phyloP scores from a whole-genome alignment of 2,329 filamentous ascomycete genomes.

The Colletotrichum camelliae region DNA sequence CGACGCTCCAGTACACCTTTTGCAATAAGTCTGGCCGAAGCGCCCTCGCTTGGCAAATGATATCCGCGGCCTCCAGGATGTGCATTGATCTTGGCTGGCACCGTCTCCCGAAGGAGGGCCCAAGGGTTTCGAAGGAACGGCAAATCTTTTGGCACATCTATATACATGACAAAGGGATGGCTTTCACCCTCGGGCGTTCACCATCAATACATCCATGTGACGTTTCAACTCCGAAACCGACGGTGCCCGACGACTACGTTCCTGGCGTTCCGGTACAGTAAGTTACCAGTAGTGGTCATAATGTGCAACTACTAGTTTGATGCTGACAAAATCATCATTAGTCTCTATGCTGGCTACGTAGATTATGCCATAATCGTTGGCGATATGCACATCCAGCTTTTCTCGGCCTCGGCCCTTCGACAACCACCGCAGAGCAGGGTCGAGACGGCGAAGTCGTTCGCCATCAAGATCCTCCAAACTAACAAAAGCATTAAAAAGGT shows the following conservation, averaged over 20 bases:
- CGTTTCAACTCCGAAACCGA: constrained; percentile 23
- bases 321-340: neutral
- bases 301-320: too few relatives aligned
- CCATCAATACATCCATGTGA: constrained; percentile 33
- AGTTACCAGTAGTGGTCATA: neutral
- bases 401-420: neutral
- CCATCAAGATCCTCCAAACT: neutral
- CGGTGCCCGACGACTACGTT: neutral
- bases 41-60: constrained; percentile 31
- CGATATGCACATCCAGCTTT: neutral
- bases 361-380: neutral
- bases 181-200: constrained; percentile 31
- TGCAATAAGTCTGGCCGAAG: constrained; percentile 31
- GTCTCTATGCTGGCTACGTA: neutral
- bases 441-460: neutral
- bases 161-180: constrained; percentile 31
- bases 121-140: constrained; percentile 8
- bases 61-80: constrained; percentile 28
- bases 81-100: constrained; percentile 32
- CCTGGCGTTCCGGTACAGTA: neutral
- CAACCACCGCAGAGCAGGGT: neutral
- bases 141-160: constrained; percentile 33
- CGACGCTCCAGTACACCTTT: constrained; percentile 15
- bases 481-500: neutral
- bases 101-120: constrained; percentile 21